These are phyloP conservation scores for Stephania cephalantha DNA, from an alignment of 164 flowering plant genomes.

Conservation along the genomic window DNA sequence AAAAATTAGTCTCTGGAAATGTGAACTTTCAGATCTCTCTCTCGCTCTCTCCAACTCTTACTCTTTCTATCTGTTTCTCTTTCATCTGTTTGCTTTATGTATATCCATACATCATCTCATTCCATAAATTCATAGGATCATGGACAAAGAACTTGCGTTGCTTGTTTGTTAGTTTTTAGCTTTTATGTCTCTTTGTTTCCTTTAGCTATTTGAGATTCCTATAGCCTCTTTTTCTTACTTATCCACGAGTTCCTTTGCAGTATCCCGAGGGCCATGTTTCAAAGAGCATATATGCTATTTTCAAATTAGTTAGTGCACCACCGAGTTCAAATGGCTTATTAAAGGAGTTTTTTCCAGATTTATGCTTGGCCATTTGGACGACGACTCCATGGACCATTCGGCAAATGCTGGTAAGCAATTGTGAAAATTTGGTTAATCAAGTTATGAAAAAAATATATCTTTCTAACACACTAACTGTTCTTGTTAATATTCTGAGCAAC, in stretches of 20 bases:
- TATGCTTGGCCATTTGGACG: conserved; percentile 90
- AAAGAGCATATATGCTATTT: conserved; percentile 79
- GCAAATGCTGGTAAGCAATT: conserved; percentile 82
- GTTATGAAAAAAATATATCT: background rate
- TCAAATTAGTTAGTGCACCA: conserved; percentile 57
- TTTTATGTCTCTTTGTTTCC: background rate
- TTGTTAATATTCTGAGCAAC: background rate
- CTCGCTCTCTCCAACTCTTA: too few species aligned
- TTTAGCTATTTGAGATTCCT: background rate
- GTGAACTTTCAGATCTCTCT: background rate
- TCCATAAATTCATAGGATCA: background rate
- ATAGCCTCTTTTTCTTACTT: conserved; percentile 1
- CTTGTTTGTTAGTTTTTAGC: too few species aligned
- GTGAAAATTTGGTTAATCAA: background rate
- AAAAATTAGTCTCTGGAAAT: background rate
- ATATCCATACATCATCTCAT: background rate
- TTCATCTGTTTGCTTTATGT: too few species aligned
- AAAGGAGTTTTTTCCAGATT: conserved; percentile 67
- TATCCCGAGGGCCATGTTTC: conserved; percentile 96
- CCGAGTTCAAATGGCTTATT: conserved; percentile 40
- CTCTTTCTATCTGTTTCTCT: too few species aligned
- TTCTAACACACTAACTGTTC: background rate
- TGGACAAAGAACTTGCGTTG: background rate
- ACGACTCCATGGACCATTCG: conserved; percentile 98
- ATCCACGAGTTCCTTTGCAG: conserved; percentile 36